Conservation (phyloP, 73 alveolate species). For the Tetrahymena malaccensis region DNA sequence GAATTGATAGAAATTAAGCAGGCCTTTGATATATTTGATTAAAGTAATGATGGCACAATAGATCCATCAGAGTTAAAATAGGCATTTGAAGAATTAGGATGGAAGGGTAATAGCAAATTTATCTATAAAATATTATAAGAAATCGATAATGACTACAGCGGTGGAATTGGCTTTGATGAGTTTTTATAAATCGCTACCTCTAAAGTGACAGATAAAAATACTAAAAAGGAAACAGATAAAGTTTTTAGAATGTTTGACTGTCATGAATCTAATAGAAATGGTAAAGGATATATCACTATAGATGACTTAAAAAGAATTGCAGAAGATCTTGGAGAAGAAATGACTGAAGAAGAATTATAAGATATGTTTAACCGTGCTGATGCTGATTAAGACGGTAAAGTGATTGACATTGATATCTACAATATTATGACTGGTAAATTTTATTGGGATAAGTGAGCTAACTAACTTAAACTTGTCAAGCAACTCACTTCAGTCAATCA, state of each 20-base stretch:
- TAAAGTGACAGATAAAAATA: constrained; percentile 32
- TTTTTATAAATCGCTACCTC: constrained; percentile 70
- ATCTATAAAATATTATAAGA: constrained; percentile 87
- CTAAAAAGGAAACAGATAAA: constrained; percentile 17
- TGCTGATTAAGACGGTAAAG: constrained; percentile 50
- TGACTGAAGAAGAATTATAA: constrained; percentile 89
- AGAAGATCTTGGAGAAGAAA: constrained; percentile 86
- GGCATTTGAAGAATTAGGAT: constrained; percentile 84
- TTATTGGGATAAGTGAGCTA: background rate
- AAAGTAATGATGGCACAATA: constrained; percentile 84
- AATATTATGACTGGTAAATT: constrained; percentile 39
- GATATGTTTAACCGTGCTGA: constrained; percentile 85
- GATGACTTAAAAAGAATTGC: constrained; percentile 79
- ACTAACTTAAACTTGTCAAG: no score
- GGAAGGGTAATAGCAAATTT: constrained; percentile 82
- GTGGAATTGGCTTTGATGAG: constrained; percentile 90
- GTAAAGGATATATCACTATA: constrained; percentile 64
- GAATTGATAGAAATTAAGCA: constrained; percentile 75
- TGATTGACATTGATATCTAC: constrained; percentile 78
- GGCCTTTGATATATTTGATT: constrained; percentile 88
- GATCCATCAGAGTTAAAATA: constrained; percentile 90
- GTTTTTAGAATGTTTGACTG: constrained; percentile 18
- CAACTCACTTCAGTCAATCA: no score
- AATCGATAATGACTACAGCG: constrained; percentile 78
- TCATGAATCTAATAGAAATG: constrained; percentile 26